These are phyloP conservation scores for Margaritispora aquatica DNA, from an alignment of 495 filamentous ascomycete species.

Conservation along the genomic window DNA sequence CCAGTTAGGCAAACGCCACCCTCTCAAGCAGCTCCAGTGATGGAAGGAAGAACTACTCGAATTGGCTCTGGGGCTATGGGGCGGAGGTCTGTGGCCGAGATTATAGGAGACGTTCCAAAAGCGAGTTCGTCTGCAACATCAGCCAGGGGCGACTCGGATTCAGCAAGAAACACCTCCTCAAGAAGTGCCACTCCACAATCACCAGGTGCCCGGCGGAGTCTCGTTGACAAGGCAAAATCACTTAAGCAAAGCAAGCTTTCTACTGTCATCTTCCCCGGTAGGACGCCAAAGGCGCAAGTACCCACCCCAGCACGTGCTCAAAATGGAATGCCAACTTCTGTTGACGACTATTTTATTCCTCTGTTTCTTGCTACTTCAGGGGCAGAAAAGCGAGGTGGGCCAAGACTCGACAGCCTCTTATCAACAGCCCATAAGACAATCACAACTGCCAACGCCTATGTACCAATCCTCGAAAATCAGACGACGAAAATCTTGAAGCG, in stretches of 20 bases:
- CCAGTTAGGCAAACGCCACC: constrained; percentile 16
- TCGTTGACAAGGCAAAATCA: constrained; percentile 52
- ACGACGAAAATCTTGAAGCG: constrained; percentile 75
- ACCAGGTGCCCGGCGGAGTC: constrained; percentile 40
- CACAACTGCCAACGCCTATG: constrained; percentile 67
- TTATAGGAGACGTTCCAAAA: constrained; percentile 57
- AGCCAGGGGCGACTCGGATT: constrained; percentile 25
- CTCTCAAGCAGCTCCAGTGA: constrained; percentile 24
- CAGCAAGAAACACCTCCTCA: constrained; percentile 29
- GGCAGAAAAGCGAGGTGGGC: constrained; percentile 49
- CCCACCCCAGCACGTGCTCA: constrained; percentile 24
- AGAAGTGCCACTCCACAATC: constrained; percentile 30
- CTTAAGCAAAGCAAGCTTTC: constrained; percentile 62
- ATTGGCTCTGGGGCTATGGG: constrained; percentile 61
- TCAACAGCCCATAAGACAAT: constrained; percentile 75
- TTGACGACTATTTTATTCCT: constrained; percentile 71
- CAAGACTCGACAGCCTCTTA: constrained; percentile 61
- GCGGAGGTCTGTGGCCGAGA: constrained; percentile 70
- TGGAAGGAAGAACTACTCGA: constrained; percentile 56
- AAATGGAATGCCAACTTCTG: constrained; percentile 14
- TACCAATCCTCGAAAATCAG: constrained; percentile 74
- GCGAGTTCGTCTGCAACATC: constrained; percentile 24
- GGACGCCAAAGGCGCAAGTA: constrained; percentile 40
- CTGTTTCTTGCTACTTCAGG: constrained; percentile 68
- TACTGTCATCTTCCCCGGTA: constrained; percentile 61